Base-by-base conservation (phyloP, 805 yeast genomes). In the Ogataea pilisensis region DNA sequence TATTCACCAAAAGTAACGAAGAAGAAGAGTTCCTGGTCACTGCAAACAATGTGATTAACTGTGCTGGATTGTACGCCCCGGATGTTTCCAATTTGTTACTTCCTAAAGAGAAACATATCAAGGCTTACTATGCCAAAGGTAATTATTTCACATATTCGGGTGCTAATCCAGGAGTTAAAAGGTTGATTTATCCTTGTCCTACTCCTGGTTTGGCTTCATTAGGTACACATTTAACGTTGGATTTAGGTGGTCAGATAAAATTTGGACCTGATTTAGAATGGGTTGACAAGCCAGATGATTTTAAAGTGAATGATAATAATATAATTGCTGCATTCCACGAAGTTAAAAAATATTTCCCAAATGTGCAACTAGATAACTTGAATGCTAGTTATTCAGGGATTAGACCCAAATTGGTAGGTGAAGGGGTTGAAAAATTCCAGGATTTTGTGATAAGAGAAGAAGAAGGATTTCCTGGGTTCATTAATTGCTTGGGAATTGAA, bases 241-340 rank as follows among this genome's bases (percentile, higher is more conserved):
- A 86, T 53, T 62, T 89, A 40, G 89, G 85, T 3, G 93, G 95
- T 0, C 82, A 80, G 49, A 63, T 89, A 21, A 73, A 76, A 48
- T 89, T 89, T 58, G 97, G 97, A 0, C 96, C 96, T 0, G 96
- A 90, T 57, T 61, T 87, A 31, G 93, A 88, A 59, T 88, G 95
- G 86, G 77, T 85, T 2, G 74, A 72, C 5, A 35, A 64, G 49
- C 66, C 69, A 11, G 45, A 46, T 5, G 78, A 79, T 53, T 75
- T 76, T 45, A 54, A 64, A 5, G 82, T 80, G 6, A 71, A 68
- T 46, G 60, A 58, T 2, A 39, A 53, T 1, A 82, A 82, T 43
- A 55, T 82, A 8, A 66, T 67, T 9, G 65, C 64, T 0, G 93
- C 93, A 0, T 70, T 62, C 42, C 60, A 67, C 25, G 85, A 82